Evolutionary conservation across 2,329 filamentous ascomycete genomes (phyloP).

Genomic region (Talaromyces sp.): DNA sequence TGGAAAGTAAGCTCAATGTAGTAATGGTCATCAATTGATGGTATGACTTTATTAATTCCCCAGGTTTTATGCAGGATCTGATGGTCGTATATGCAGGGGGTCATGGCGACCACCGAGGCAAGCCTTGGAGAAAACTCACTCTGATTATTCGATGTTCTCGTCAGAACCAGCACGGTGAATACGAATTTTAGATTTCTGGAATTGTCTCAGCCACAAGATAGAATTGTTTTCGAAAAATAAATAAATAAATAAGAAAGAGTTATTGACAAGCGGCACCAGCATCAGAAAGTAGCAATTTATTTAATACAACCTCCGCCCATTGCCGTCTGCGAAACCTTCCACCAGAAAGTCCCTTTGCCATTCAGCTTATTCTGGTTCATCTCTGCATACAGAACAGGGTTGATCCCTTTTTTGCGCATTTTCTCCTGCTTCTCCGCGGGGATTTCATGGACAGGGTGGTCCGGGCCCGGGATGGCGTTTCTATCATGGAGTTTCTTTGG

Average conservation of each 20-base stretch:
- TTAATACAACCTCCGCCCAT: constrained; percentile 15
- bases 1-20: too few relatives aligned
- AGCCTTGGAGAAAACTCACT: too few relatives aligned
- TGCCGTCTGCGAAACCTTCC: constrained; percentile 14
- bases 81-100: background rate
- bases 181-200: background rate
- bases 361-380: constrained; percentile 41
- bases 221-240: background rate
- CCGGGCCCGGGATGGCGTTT: constrained; percentile 9
- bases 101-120: background rate
- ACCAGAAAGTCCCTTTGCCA: constrained; percentile 25
- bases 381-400: constrained; percentile 43
- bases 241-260: too few relatives aligned
- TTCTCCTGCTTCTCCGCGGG: constrained; percentile 39
- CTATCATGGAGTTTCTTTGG: constrained; percentile 10
- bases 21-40: too few relatives aligned
- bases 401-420: constrained; percentile 45
- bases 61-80: background rate
- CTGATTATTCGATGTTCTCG: background rate
- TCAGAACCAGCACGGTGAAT: background rate
- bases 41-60: background rate
- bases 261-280: too few relatives aligned
- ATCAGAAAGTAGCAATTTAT: background rate
- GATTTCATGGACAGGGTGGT: constrained; percentile 17
- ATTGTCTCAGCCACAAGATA: too few relatives aligned